Evolutionary conservation across 192 early-diverging fungal genomes (phyloP), one percentile per base, ranked within the genome.

Genomic region (Funneliformis mosseae): DNA sequence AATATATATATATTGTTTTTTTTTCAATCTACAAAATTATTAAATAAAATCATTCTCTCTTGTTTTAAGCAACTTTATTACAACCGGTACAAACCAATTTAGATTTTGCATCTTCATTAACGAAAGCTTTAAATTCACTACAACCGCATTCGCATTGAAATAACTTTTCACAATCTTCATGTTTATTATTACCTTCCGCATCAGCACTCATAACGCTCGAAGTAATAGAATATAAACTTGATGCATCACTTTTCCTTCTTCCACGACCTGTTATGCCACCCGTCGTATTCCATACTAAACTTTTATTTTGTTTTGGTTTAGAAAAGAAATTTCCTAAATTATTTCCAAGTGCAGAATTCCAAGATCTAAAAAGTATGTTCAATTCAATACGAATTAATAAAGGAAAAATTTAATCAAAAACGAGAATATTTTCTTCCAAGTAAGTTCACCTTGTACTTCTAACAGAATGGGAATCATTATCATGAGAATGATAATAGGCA

Each of bases 401-500:
- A 23, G 0, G 11, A 25, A 46, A 25, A 9, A 46, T 73, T 46
- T 6, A 73, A 9, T 42, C 46, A 41, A 16, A 46, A 2, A 33
- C 33, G 3, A 28, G 23, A n/a, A 60, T 16, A 0, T 8, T 23
- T 55, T n/a, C 10, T 2, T 16, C 8, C 1, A 28, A 74, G 14
- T 74, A 28, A 8, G 59, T 18, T 62, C 39, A 39, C 50, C 60
- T 77, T n/a, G 50, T 79, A 21, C 78, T 79, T 42, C 48, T 25
- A 12, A 71, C 39, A 23, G 78, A 79, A 33, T 33, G 16, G 21
- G 46, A 28, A 71, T 70, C 67, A n/a, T 16, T 9, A 71, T 79
- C 78, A 23, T 28, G 45, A 39, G 64, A 61, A 21, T 21, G 21
- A 69, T 87, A 87, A 23, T 64, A 50, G 23, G 83, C 84, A 68